Conservation (phyloP, 148 eudicot genomes). For the Nepenthes mirabilis region DNA sequence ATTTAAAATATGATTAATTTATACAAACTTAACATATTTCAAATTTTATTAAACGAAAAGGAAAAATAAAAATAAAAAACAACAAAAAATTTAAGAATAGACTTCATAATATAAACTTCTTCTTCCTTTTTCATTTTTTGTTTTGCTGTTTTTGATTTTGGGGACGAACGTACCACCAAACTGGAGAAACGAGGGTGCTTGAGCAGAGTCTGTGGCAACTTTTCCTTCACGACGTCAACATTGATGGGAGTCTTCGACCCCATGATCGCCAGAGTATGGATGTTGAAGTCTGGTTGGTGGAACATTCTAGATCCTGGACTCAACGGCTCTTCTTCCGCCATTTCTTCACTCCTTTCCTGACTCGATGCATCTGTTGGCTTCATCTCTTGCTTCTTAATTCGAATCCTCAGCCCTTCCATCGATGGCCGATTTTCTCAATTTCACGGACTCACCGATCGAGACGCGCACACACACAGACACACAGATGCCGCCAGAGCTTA, state of each 20-base stretch:
- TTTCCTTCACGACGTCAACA: constrained; percentile 5
- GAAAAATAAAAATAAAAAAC: no score
- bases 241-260: constrained; percentile 13
- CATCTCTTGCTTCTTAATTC: constrained; percentile 25
- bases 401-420: constrained; percentile 1
- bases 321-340: constrained; percentile 25
- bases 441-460: no score
- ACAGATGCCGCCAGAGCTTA: no score
- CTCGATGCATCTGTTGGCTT: constrained; percentile 20
- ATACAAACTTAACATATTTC: no score
- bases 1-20: no score
- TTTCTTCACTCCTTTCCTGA: neutral
- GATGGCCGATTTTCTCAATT: no score
- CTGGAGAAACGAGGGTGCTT: constrained; percentile 28
- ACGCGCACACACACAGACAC: neutral
- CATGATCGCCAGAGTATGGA: constrained; percentile 23
- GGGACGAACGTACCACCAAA: constrained; percentile 3
- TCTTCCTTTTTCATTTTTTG: neutral
- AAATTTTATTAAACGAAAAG: no score
- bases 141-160: neutral
- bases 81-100: neutral
- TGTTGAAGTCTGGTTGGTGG: constrained; percentile 24
- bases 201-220: constrained; percentile 16
- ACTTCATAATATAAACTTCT: neutral
- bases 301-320: constrained; percentile 24